Evolutionary conservation across 306 rosid species (phyloP).

Genomic region (Sicyos baderoa): DNA sequence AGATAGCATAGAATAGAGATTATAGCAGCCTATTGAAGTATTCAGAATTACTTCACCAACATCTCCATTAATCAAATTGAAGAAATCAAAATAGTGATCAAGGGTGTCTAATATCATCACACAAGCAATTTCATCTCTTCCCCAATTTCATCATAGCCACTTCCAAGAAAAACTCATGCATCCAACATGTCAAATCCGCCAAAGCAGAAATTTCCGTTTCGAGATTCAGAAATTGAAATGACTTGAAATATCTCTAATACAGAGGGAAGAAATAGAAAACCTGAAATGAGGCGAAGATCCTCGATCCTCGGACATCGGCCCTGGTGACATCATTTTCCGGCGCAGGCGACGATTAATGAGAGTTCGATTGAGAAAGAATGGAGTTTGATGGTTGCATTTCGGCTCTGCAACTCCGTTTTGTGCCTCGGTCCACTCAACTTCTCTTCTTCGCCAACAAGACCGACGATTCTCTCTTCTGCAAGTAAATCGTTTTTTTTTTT

Average conservation of each 20-base stretch:
- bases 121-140: neutral
- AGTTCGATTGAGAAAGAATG: neutral
- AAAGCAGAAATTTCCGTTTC: neutral
- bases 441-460: constrained; percentile 1
- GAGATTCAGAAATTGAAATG: neutral
- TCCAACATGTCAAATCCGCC: neutral
- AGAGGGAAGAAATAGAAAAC: constrained; percentile 25
- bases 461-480: neutral
- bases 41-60: neutral
- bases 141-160: neutral
- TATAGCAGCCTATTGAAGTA: neutral
- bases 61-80: constrained; percentile 9
- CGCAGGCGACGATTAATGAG: neutral
- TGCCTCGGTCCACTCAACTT: constrained; percentile 9
- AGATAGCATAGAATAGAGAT: neutral
- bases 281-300: constrained; percentile 61
- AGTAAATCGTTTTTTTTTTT: no score
- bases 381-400: neutral
- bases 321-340: constrained; percentile 69
- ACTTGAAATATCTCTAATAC: neutral
- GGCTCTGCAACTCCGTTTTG: neutral
- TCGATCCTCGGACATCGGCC: constrained; percentile 63
- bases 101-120: neutral
- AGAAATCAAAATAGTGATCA: neutral
- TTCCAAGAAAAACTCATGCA: neutral